Evolutionary conservation across 306 rosid genomes (phyloP).

Genomic region (Dryas drummondii): DNA sequence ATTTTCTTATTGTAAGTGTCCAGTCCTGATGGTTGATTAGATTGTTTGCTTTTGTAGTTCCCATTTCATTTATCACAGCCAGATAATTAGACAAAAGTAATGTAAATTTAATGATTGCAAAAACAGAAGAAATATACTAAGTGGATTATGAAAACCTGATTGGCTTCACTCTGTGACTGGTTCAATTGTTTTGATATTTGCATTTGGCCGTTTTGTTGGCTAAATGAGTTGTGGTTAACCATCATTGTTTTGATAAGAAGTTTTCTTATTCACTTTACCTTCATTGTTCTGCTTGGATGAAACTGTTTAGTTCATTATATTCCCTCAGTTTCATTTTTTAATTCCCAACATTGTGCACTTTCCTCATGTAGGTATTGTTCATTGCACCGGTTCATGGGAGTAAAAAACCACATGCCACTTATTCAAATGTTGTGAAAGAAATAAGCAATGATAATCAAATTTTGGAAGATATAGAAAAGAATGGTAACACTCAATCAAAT

Average conservation of each 20-base stretch:
- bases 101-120: not conserved
- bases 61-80: not conserved
- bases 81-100: not conserved
- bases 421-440: slow-evolving; percentile 35
- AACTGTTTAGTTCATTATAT: not conserved
- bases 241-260: not conserved
- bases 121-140: not conserved
- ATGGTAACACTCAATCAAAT: slow-evolving; percentile 23
- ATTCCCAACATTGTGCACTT: slow-evolving; percentile 25
- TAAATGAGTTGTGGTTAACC: not conserved
- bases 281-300: not conserved
- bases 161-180: not conserved
- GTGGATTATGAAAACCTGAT: not conserved
- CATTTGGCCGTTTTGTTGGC: not conserved
- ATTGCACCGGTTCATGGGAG: slow-evolving; percentile 62
- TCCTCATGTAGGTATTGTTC: slow-evolving; percentile 59
- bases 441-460: slow-evolving; percentile 36
- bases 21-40: slow-evolving; percentile 1
- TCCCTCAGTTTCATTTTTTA: not conserved
- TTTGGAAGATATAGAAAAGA: slow-evolving; percentile 45
- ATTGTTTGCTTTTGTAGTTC: not conserved
- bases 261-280: not conserved
- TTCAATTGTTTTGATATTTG: not conserved
- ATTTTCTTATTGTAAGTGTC: not conserved
- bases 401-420: slow-evolving; percentile 29